Evolutionary conservation across 208 protist species (phyloP).

Genomic region (Trypanosoma brucei): DNA sequence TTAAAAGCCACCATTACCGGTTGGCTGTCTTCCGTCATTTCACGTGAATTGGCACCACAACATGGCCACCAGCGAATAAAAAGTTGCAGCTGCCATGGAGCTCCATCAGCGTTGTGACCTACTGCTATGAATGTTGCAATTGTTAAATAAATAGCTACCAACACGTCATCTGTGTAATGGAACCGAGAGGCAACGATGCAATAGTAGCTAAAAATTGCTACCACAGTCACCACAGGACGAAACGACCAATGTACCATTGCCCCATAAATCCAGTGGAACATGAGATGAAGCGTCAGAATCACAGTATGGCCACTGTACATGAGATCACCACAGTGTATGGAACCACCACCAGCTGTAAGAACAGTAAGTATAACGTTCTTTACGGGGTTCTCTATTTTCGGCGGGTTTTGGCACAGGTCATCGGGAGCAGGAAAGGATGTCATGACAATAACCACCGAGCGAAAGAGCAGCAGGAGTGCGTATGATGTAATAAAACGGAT

Average conservation of each 20-base stretch:
- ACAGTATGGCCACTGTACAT: conserved; percentile 90
- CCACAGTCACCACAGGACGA: conserved; percentile 3
- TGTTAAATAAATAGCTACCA: conserved; percentile 36
- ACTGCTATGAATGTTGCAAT: conserved; percentile 61
- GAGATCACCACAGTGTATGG: conserved; percentile 87
- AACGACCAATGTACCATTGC: not conserved
- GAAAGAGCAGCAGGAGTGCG: conserved; percentile 57
- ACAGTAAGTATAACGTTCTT: conserved; percentile 78
- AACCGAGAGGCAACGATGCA: not conserved
- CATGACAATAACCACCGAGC: conserved; percentile 62
- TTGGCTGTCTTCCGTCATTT: conserved; percentile 8
- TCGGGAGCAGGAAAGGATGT: conserved; percentile 79
- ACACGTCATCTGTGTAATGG: not conserved
- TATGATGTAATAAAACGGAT: conserved; percentile 78
- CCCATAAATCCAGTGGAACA: conserved; percentile 17
- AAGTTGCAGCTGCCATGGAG: conserved; percentile 72
- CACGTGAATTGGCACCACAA: conserved; percentile 29
- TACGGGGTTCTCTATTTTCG: conserved; percentile 46
- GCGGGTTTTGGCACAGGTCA: conserved; percentile 73
- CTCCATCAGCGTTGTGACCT: conserved; percentile 45
- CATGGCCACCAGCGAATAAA: conserved; percentile 75
- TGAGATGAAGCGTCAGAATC: conserved; percentile 54
- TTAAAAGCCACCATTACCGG: not conserved
- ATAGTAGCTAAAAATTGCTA: not conserved
- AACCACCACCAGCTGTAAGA: conserved; percentile 64